These are phyloP conservation scores for Phlebopus sp. DNA, from an alignment of 1,284 basidiomycete species.

Conservation along the genomic window DNA sequence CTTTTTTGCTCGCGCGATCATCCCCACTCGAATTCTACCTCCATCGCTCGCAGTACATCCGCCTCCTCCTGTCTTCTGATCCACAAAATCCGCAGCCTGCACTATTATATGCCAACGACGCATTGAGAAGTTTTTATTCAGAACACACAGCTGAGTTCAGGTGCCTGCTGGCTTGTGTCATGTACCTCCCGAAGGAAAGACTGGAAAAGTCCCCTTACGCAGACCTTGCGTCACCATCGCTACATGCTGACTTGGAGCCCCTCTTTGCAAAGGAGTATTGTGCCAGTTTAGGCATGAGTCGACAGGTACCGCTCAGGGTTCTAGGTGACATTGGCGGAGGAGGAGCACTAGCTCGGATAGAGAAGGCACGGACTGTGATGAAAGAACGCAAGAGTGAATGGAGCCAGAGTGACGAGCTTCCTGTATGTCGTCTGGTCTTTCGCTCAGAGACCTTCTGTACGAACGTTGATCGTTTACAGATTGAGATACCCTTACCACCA, in stretches of 20 bases:
- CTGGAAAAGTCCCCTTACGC: slow-evolving; percentile 71
- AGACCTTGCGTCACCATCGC: slow-evolving; percentile 62
- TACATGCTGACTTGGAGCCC: slow-evolving; percentile 76
- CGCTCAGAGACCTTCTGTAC: neutral
- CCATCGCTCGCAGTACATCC: slow-evolving; percentile 83
- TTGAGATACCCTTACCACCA: slow-evolving; percentile 87
- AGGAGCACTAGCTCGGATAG: slow-evolving; percentile 83
- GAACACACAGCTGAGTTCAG: slow-evolving; percentile 68
- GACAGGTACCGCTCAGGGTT: slow-evolving; percentile 83
- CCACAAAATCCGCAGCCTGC: slow-evolving; percentile 56
- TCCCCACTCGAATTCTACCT: slow-evolving; percentile 85
- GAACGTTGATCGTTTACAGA: slow-evolving; percentile 46
- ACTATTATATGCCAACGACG: slow-evolving; percentile 70
- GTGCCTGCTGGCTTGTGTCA: slow-evolving; percentile 73
- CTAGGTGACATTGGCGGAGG: slow-evolving; percentile 90
- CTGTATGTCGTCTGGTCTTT: slow-evolving; percentile 45
- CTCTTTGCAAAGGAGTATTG: slow-evolving; percentile 90
- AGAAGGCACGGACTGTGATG: slow-evolving; percentile 92
- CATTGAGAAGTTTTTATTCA: slow-evolving; percentile 66
- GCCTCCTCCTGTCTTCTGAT: slow-evolving; percentile 59
- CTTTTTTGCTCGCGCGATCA: slow-evolving; percentile 63
- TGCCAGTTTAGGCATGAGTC: slow-evolving; percentile 81
- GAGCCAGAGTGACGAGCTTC: slow-evolving; percentile 87
- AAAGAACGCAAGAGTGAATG: slow-evolving; percentile 88
- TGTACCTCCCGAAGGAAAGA: slow-evolving; percentile 65